A percentile compares a stretch with the other conserved stretches of the same genome.
These are phyloP conservation scores for Massariosphaeria phaeospora DNA, from an alignment of 495 filamentous ascomycete genomes.

Conservation along the genomic window DNA sequence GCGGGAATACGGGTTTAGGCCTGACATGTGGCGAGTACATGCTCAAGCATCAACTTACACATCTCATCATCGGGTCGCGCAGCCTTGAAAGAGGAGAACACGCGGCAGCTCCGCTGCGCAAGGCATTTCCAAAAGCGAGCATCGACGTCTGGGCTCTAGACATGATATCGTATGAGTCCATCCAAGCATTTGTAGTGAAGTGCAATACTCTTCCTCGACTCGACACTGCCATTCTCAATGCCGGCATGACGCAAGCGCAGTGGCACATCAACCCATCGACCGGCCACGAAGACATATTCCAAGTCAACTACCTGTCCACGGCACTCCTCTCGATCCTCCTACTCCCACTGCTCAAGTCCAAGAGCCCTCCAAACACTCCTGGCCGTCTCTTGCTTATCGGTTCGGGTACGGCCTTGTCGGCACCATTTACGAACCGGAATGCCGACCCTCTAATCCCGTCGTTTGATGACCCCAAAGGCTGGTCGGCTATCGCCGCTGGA, in stretches of 20 bases:
- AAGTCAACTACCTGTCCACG: conserved; percentile 20
- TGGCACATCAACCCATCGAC: not conserved
- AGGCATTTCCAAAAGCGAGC: not conserved
- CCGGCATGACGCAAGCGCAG: conserved; percentile 31
- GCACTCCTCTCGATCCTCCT: conserved; percentile 10
- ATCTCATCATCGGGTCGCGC: not conserved
- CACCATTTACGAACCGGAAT: conserved; percentile 7
- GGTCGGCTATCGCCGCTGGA: not conserved
- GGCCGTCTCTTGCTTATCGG: conserved; percentile 7
- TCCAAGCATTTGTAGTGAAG: conserved; percentile 38
- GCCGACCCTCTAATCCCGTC: not conserved
- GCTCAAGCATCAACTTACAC: not conserved
- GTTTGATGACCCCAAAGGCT: conserved; percentile 1
- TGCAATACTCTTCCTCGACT: conserved; percentile 38
- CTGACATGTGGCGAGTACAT: not conserved
- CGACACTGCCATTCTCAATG: conserved; percentile 43
- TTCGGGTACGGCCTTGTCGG: conserved; percentile 12
- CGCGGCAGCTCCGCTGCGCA: not conserved
- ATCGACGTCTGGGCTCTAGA: conserved; percentile 42
- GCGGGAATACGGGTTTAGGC: not conserved
- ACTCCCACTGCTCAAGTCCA: conserved; percentile 6
- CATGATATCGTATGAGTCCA: conserved; percentile 37
- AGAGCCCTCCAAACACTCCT: not conserved
- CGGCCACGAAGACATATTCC: conserved; percentile 9
- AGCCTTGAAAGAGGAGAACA: not conserved